phyloP scores from a whole-genome alignment of 768 basidiomycete species.

The Cytidiella melzeri region DNA sequence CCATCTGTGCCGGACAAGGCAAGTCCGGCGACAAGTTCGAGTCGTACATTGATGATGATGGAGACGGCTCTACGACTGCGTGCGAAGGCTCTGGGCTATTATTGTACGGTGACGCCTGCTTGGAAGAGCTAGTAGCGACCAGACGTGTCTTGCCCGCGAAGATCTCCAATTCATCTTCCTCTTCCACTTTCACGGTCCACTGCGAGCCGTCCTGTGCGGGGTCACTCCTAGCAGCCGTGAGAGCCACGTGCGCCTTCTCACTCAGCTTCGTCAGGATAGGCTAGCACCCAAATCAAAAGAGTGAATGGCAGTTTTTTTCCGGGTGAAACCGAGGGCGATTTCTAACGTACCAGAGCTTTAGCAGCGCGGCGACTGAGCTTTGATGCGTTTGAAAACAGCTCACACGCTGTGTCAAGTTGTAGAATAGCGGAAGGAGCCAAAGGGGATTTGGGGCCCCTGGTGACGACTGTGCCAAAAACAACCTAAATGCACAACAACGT shows the following conservation, averaged over 20 bases:
- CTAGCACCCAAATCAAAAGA: conserved; percentile 28
- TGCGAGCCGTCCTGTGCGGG: conserved; percentile 32
- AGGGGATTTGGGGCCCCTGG: conserved; percentile 62
- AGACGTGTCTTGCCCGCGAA: conserved; percentile 64
- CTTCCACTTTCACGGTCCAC: conserved; percentile 50
- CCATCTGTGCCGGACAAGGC: neutral
- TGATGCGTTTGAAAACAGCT: conserved; percentile 61
- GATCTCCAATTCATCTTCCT: conserved; percentile 62
- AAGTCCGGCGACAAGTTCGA: neutral
- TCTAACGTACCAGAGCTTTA: conserved; percentile 50
- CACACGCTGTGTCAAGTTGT: conserved; percentile 62
- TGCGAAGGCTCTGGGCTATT: neutral
- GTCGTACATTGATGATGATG: neutral
- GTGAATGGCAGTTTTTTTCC: conserved; percentile 2
- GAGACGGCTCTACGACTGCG: neutral
- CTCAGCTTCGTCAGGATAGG: conserved; percentile 52
- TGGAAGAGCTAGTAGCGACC: conserved; percentile 34
- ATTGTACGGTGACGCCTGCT: conserved; percentile 26
- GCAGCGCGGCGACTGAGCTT: conserved; percentile 53
- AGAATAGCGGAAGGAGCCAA: conserved; percentile 61
- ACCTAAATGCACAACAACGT: conserved; percentile 49
- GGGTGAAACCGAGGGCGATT: neutral
- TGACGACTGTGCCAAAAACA: conserved; percentile 76
- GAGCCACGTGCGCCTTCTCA: conserved; percentile 60
- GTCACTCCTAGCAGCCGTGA: conserved; percentile 37